phyloP scores from a whole-genome alignment of 148 eudicot genomes.

The Bassia scoparia region DNA sequence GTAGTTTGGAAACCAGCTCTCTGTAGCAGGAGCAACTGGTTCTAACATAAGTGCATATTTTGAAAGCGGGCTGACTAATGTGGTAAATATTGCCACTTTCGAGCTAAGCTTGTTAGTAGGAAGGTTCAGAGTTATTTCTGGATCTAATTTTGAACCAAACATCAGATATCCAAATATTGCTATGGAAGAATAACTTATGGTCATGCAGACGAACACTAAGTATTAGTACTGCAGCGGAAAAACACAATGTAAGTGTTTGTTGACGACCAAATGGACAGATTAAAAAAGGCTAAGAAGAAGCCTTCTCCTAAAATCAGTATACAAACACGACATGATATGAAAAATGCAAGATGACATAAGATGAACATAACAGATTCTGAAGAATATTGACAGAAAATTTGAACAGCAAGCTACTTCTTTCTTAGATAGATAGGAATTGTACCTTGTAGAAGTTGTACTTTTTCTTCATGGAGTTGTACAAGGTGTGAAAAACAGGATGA shows the following conservation, averaged over 20 bases:
- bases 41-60: constrained; percentile 15
- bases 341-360: too few relatives aligned
- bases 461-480: constrained; percentile 45
- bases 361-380: too few relatives aligned
- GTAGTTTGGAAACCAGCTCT: constrained; percentile 9
- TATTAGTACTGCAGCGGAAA: constrained; percentile 30
- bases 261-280: too few relatives aligned
- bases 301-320: too few relatives aligned
- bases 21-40: constrained; percentile 5
- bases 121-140: constrained; percentile 19
- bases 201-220: constrained; percentile 38
- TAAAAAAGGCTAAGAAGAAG: too few relatives aligned
- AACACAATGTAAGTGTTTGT: neutral
- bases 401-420: too few relatives aligned
- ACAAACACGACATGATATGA: too few relatives aligned
- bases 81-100: constrained; percentile 3
- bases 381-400: too few relatives aligned
- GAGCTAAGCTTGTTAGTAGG: constrained; percentile 1
- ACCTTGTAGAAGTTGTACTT: constrained; percentile 39
- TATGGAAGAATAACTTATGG: constrained; percentile 38
- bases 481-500: constrained; percentile 47
- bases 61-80: constrained; percentile 13
- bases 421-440: neutral
- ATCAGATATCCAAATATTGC: constrained; percentile 39
- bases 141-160: constrained; percentile 41